Conservation (phyloP, 2,329 filamentous ascomycete species). For the Fusarium armeniacum region DNA sequence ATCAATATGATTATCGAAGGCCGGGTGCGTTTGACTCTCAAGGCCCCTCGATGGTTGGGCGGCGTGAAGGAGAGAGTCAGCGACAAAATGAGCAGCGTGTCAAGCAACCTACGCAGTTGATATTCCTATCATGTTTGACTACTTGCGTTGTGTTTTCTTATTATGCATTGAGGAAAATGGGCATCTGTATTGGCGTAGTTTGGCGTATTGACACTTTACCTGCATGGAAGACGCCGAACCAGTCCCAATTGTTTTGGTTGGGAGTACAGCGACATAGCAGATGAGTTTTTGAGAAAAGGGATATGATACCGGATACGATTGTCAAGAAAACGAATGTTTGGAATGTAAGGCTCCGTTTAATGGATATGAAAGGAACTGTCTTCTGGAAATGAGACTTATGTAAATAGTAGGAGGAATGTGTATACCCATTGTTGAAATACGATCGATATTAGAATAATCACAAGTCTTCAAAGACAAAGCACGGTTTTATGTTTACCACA, state of each 20-base stretch:
- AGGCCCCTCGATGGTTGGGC: constrained; percentile 66
- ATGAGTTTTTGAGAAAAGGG: constrained; percentile 17
- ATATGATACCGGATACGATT: constrained; percentile 32
- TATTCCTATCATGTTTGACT: constrained; percentile 1
- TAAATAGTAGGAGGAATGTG: constrained; percentile 29
- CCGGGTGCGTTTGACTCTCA: constrained; percentile 73
- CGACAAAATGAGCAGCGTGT: constrained; percentile 65
- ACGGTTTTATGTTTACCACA: neutral
- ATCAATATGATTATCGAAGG: constrained; percentile 91
- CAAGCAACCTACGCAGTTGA: constrained; percentile 59
- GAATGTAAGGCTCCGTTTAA: constrained; percentile 20
- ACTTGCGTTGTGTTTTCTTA: constrained; percentile 28
- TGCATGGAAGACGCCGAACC: constrained; percentile 19
- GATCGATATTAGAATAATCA: constrained; percentile 5
- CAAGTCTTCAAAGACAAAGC: neutral
- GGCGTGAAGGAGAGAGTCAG: constrained; percentile 60
- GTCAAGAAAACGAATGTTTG: constrained; percentile 31
- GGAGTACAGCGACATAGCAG: constrained; percentile 33
- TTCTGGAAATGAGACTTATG: constrained; percentile 16
- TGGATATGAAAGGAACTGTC: constrained; percentile 12
- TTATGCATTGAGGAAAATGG: constrained; percentile 29
- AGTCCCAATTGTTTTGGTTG: constrained; percentile 13
- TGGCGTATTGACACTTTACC: constrained; percentile 25
- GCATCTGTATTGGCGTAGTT: constrained; percentile 35
- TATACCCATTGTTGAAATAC: constrained; percentile 34